These are phyloP conservation scores for Debaryomyces fabryi DNA, from an alignment of 1,139 yeast species.

Conservation along the genomic window DNA sequence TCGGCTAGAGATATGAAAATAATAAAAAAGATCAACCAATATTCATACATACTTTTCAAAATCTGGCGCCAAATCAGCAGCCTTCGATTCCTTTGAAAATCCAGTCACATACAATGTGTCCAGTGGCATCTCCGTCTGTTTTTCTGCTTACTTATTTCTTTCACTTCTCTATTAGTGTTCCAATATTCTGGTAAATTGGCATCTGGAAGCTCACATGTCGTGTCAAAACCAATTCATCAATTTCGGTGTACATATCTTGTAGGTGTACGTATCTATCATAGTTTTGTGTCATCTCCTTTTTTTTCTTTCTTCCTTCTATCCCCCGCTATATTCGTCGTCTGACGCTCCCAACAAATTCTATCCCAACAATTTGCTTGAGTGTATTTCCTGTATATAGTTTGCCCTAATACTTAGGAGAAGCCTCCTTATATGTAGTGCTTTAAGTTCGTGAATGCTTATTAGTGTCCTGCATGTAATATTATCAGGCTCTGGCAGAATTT, in stretches of 20 bases:
- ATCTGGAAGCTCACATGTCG: not conserved
- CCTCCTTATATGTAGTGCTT: not conserved
- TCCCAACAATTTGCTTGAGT: not conserved
- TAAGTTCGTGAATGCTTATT: not conserved
- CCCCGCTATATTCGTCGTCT: not conserved
- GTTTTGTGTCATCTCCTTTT: not conserved
- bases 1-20: slow-evolving; percentile 6
- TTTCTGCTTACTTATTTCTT: not conserved
- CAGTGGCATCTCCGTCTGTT: slow-evolving; percentile 43
- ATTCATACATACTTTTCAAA: slow-evolving; percentile 62
- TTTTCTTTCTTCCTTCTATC: not conserved
- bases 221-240: not conserved
- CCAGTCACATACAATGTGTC: slow-evolving; percentile 67
- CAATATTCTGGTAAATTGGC: not conserved
- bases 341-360: not conserved
- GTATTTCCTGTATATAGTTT: not conserved
- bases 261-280: not conserved
- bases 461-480: not conserved
- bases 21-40: not conserved
- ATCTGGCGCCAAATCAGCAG: slow-evolving; percentile 67
- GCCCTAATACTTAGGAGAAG: not conserved
- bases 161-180: not conserved
- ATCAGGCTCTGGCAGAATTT: not conserved
- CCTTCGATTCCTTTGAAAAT: slow-evolving; percentile 59
- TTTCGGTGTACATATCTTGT: not conserved